Conservation (phyloP, 345 rosid genomes). For the Aquilaria yunnanensis region DNA sequence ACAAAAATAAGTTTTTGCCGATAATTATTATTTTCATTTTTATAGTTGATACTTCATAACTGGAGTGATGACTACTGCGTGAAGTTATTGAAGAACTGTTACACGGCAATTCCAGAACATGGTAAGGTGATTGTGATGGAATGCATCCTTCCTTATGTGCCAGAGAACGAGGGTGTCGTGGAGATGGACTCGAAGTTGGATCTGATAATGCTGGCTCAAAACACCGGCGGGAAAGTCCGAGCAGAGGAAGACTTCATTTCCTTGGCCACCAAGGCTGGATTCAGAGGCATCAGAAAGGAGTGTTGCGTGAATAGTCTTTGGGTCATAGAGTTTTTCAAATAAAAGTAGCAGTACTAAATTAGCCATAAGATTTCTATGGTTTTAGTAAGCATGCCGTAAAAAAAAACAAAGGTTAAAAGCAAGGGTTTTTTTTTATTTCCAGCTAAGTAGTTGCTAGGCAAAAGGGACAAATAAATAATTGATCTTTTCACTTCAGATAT, state of each 20-base stretch:
- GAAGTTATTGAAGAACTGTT: slow-evolving; percentile 22
- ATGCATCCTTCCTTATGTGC: slow-evolving; percentile 26
- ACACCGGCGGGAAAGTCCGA: slow-evolving; percentile 41
- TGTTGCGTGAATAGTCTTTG: slow-evolving; percentile 13
- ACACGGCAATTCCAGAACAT: slow-evolving; percentile 7
- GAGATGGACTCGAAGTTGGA: slow-evolving; percentile 33
- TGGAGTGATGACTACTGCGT: slow-evolving; percentile 24
- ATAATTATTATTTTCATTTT: background rate
- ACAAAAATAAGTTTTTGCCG: too few species aligned
- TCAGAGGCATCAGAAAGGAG: slow-evolving; percentile 7
- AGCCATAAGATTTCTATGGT: too few species aligned
- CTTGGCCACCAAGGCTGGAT: slow-evolving; percentile 35
- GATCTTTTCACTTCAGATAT: too few species aligned
- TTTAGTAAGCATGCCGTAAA: too few species aligned
- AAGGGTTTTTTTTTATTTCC: too few species aligned
- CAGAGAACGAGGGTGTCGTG: slow-evolving; percentile 21
- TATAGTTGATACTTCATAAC: background rate
- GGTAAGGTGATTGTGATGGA: slow-evolving; percentile 45
- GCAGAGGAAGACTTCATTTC: slow-evolving; percentile 33
- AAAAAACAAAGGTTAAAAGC: too few species aligned
- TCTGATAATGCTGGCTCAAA: slow-evolving; percentile 37
- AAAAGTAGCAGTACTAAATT: background rate
- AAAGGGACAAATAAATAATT: too few species aligned
- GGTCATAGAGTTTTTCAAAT: slow-evolving; percentile 24
- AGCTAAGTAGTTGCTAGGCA: too few species aligned